Evolutionary conservation across 1,284 basidiomycete genomes (phyloP), one percentile per base, ranked within the genome.

Genomic region (Leccinum pachyderme): DNA sequence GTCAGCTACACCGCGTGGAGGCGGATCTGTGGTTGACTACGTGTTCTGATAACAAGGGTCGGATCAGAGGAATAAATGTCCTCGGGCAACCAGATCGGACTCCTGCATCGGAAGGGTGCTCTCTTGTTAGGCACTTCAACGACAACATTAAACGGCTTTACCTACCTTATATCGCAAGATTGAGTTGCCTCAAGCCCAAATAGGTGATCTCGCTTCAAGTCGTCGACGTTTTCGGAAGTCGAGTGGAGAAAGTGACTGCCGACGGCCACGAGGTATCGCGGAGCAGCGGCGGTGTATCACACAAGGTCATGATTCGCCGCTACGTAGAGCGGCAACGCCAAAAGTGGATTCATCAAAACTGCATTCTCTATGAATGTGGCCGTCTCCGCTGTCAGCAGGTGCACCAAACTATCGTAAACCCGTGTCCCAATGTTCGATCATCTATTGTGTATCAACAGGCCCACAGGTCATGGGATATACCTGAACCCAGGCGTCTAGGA

Each of bases 401-500:
- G 11, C 22, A 12, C 12, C n/a, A 39, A 18, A 18, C 37, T 22
- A 9, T 9, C 18, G 37, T 39, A 41, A 11, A 39, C 11, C 11
- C 37, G 39, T 41, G 18, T 41, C 39, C 0, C 5, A 39, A 41
- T 11, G 4, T 24, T 7, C 12, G 22, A 41, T 18, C 22, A 41
- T 24, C 12, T 22, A 22, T 41, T 41, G 22, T 11, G 39, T 41
- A 41, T 24, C 18, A 41, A 22, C 39, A 22, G 22, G 39, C 22
- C 22, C 39, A 13, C 22, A 37, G 9, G 15, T 66, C 44, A 64
- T 0, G 65, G 59, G 11, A 64, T 68, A 28, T 64, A 68, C 52
- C 63, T 62, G 31, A 64, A 64, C 6, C 52, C 59, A 9, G 63
- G 56, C 7, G 65, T n/a, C 63, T 64, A 27, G 1, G 5, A 41